Base-by-base conservation (phyloP, 2,329 filamentous ascomycete species). In the Magnaporthales sp. region DNA sequence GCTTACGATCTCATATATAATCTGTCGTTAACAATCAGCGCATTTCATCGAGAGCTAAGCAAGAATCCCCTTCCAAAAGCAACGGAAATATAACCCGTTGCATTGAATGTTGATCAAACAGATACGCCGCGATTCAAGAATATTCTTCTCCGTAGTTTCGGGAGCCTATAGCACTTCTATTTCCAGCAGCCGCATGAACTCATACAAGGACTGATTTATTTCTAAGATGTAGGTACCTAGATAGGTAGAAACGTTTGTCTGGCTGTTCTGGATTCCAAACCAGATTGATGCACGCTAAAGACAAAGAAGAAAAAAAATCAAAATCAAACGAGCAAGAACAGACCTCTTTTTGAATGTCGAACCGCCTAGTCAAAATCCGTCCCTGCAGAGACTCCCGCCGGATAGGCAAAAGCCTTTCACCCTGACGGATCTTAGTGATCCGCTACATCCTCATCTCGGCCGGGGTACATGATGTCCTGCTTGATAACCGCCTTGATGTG, bases 401-500 rank as follows among this genome's bases (percentile, higher is more conserved):
- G 5, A 13, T 19, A n/a, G n/a, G 6, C 38, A 46, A 38, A 38
- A 10, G n/a, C n/a, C n/a, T n/a, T n/a, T 7, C 2, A n/a, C 11
- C 32, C 13, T 54, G 46, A 4, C 24, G 54, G 24, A 15, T 46
- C 22, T 62, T 19, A 63, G 38, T 62, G 65, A 29, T 66, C 65
- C 15, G 29, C 65, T n/a, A 54, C 26, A 10, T 88, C 86, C 71
- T 88, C 86, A 68, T 88, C 86, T 71, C 82, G 86, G 0, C 86
- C 86, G 4, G 84, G 83, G 75, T 81, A 87, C 70, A 88, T 76
- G 22, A 89, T 82, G 63, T 86, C 80, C 62, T 80, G 77, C 19
- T 76, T 78, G 69, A 75, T 73, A 30, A 89, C 76, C 1, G 85
- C 86, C 27, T 78, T 75, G 2, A 84, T 71, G 71, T 86, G 81